A percentile compares a stretch with the other conserved stretches of the same genome.
phyloP scores from a whole-genome alignment of 257 asterid species.

The Penstemon newberryi region DNA sequence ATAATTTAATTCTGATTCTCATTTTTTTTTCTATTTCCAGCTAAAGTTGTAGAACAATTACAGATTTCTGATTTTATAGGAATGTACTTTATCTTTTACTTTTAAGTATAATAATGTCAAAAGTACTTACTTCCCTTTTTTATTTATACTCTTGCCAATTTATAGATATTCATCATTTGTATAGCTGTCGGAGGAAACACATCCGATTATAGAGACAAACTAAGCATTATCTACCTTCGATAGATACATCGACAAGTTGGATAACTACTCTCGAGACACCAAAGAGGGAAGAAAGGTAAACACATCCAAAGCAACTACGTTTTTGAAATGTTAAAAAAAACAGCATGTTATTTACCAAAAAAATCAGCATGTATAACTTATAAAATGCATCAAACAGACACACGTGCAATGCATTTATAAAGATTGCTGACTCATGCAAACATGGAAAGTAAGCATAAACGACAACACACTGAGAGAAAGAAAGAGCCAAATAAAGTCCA shows the following conservation, averaged over 20 bases:
- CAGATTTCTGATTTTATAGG: no score
- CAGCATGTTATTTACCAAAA: constrained; percentile 3
- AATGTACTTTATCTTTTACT: no score
- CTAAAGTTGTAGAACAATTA: no score
- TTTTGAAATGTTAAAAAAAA: constrained; percentile 4
- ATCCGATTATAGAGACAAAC: background rate
- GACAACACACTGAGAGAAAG: constrained; percentile 7
- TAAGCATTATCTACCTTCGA: background rate
- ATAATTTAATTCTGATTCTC: no score
- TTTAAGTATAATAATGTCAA: no score
- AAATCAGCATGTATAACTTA: constrained; percentile 3
- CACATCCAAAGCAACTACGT: constrained; percentile 12
- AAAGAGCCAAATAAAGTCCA: background rate
- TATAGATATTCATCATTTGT: background rate
- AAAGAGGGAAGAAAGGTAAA: background rate
- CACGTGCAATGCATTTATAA: background rate
- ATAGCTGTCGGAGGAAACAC: background rate
- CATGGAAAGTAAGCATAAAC: background rate
- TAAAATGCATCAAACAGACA: background rate
- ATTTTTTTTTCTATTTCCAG: no score
- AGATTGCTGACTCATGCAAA: constrained; percentile 1
- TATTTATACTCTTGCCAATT: no score
- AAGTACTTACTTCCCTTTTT: no score
- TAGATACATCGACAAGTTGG: background rate
- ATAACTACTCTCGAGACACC: background rate